Base-by-base conservation (phyloP, 805 yeast genomes). In the Cyberlindnera galapagoensis region DNA sequence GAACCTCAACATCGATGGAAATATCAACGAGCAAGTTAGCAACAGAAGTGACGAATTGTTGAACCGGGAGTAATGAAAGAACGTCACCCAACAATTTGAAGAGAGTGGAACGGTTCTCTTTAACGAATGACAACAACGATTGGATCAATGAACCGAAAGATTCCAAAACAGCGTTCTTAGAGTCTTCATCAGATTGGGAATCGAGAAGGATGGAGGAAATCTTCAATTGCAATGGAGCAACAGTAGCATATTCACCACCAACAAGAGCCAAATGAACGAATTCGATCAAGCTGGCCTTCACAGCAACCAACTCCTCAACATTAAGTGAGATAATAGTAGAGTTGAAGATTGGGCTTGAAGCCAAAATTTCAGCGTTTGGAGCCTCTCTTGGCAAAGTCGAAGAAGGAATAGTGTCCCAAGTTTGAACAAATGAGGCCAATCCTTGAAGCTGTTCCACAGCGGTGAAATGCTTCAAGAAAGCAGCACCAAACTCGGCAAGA, bases 31-130 rank as follows among this genome's bases (percentile, higher is more conserved):
- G 36, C 30, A 76, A 49, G 7, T 65, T 60, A 18, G 69, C 60
- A 16, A 82, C 68, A 2, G 94, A 74, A 12, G 67, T 62, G 18
- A 80, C 79, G 53, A 84, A 88, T 43, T 75, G 71, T 40, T 69
- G 69, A 42, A 87, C 71, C 19, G 97, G 96, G 33, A 90, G 62
- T 40, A 86, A 63, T 36, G 76, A 75, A 38, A 90, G 60, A 41
- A 79, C 60, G 43, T 72, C 73, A 21, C 76, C 72, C 42, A 90
- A 63, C 31, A 84, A 57, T 18, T 22, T 26, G 32, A 26, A 25
- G 18, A 34, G 21, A 11, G 15, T 26, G 20, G 4, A 19, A 16
- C 67, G 57, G 21, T 58, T 62, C 11, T 39, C 33, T 7, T 36
- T 33, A 11, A 37, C 21, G 12, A 43, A 19, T n/a, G 22, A 31